Percentiles rank a stretch among this genome's conserved stretches.
Evolutionary conservation across 202 grass and related monocot species (phyloP).

Genomic region (Brachypodium distachyon): DNA sequence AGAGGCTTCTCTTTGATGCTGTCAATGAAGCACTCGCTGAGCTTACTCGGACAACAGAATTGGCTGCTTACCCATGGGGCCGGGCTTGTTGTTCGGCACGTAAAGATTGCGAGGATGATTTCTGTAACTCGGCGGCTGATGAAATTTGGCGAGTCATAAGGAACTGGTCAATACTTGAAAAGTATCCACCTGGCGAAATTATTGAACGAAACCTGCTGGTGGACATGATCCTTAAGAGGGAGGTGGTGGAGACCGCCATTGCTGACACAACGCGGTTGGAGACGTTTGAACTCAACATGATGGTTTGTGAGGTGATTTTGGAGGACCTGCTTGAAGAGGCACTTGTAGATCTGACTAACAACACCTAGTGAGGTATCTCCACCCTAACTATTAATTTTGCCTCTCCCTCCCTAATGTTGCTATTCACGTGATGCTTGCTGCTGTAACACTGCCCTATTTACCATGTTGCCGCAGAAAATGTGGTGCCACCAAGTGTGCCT

Average conservation of each 20-base stretch:
- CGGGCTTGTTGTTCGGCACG: neutral
- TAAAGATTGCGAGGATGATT: conserved; percentile 21
- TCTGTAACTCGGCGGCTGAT: conserved; percentile 18
- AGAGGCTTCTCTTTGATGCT: conserved; percentile 75
- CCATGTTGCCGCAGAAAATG: conserved; percentile 28
- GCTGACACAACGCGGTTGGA: conserved; percentile 28
- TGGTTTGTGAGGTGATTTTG: conserved; percentile 46
- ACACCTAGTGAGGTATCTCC: conserved; percentile 38
- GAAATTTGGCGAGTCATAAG: conserved; percentile 70
- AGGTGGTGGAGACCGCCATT: conserved; percentile 23
- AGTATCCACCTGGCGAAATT: conserved; percentile 19
- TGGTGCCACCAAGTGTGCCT: conserved; percentile 17
- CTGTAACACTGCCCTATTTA: conserved; percentile 46
- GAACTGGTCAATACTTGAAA: conserved; percentile 68
- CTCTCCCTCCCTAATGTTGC: conserved; percentile 6
- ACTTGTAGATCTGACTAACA: conserved; percentile 40
- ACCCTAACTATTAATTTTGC: conserved; percentile 34
- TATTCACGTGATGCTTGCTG: conserved; percentile 29
- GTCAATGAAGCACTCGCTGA: conserved; percentile 68
- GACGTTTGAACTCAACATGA: conserved; percentile 41
- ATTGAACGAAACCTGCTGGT: conserved; percentile 41
- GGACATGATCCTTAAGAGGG: conserved; percentile 63
- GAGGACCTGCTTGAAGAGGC: conserved; percentile 62
- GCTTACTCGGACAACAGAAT: conserved; percentile 31
- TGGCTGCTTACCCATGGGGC: conserved; percentile 40